These are phyloP conservation scores for Yamadazyma diddensiae DNA, from an alignment of 1,139 yeast genomes.

Conservation along the genomic window DNA sequence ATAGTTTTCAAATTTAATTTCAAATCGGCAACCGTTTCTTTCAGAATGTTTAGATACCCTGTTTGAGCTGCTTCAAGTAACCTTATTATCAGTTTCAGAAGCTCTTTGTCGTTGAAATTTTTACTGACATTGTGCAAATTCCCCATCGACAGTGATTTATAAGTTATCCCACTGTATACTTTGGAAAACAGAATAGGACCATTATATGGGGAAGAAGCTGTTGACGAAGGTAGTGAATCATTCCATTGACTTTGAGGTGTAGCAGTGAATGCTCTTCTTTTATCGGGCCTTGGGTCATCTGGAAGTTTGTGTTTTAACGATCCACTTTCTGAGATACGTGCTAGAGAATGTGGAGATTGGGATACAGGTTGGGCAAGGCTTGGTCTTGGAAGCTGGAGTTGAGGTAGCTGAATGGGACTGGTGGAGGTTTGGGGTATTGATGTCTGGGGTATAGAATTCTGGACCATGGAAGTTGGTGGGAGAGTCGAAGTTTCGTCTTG, in stretches of 20 bases:
- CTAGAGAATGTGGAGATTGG: background rate
- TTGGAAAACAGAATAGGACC: constrained; percentile 6
- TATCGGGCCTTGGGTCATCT: constrained; percentile 3
- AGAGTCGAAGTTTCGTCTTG: constrained; percentile 2
- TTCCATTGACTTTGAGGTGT: constrained; percentile 9
- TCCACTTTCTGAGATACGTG: background rate
- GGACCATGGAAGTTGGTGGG: background rate
- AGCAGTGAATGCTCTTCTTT: constrained; percentile 5
- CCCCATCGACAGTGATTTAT: constrained; percentile 13
- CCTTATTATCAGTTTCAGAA: constrained; percentile 19
- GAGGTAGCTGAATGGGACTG: too few relatives aligned
- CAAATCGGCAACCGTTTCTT: constrained; percentile 27
- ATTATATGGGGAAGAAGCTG: constrained; percentile 14
- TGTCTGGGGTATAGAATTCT: background rate
- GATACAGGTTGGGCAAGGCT: background rate
- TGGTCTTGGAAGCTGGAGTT: background rate
- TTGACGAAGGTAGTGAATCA: constrained; percentile 17
- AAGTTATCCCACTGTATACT: constrained; percentile 14
- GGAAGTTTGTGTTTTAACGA: constrained; percentile 7
- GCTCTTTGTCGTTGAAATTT: constrained; percentile 17
- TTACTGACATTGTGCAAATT: constrained; percentile 9
- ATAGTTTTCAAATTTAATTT: constrained; percentile 20
- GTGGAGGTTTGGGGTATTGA: background rate
- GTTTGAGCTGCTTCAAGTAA: constrained; percentile 22
- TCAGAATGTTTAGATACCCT: constrained; percentile 21